Evolutionary conservation across 208 protist genomes (phyloP).

Genomic region (Trypanosoma lewisi): DNA sequence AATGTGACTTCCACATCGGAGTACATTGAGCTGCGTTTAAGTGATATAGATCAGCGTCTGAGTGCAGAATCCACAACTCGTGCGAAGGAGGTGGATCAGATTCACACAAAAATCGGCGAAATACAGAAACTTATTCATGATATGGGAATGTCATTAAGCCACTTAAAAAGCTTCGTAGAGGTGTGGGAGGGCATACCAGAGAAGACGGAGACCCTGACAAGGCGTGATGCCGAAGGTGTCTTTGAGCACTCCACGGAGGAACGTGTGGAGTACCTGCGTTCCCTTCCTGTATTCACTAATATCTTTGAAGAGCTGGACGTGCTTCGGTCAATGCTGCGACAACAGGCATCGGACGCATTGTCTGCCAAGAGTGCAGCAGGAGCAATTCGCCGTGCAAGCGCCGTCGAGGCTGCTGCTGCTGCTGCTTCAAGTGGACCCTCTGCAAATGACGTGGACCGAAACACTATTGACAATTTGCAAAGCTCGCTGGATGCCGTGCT

Average conservation of each 20-base stretch:
- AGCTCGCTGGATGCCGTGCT: conserved; percentile 31
- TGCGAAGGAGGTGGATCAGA: conserved; percentile 19
- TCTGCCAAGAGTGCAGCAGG: conserved; percentile 36
- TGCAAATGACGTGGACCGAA: conserved; percentile 8
- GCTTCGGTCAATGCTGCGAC: conserved; percentile 54
- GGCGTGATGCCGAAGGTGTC: conserved; percentile 21
- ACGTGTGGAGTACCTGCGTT: conserved; percentile 57
- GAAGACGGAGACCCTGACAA: conserved; percentile 44
- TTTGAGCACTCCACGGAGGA: conserved; percentile 47
- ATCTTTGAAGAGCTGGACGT: conserved; percentile 70
- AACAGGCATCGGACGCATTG: conserved; percentile 52
- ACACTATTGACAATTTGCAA: conserved; percentile 22
- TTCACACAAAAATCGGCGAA: background rate
- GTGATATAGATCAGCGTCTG: conserved; percentile 4
- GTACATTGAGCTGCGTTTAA: background rate
- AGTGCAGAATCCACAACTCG: conserved; percentile 6
- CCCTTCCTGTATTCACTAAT: conserved; percentile 56
- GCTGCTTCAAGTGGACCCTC: background rate
- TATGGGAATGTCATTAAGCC: conserved; percentile 20
- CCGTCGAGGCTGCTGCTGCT: conserved; percentile 6
- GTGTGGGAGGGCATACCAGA: conserved; percentile 50
- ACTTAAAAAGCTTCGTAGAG: conserved; percentile 43
- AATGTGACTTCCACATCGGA: background rate
- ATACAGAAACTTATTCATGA: conserved; percentile 8
- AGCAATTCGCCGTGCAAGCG: conserved; percentile 20